phyloP scores from a whole-genome alignment of 352 stramenopile species.

The Phytopythium oedochilum region DNA sequence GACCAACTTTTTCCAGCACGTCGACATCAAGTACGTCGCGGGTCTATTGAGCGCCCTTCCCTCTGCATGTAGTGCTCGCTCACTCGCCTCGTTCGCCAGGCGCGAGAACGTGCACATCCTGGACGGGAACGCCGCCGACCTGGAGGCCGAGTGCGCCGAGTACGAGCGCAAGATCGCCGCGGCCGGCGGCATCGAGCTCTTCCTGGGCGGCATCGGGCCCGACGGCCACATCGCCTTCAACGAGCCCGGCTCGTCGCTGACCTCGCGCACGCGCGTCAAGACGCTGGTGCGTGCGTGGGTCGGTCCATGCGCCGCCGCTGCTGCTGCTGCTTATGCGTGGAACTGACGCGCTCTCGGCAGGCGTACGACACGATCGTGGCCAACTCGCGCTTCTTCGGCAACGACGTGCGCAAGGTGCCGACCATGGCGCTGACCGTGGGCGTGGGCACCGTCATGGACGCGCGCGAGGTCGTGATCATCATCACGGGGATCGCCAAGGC shows the following conservation, averaged over 20 bases:
- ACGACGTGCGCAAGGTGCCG: conserved; percentile 79
- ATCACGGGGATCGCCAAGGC: conserved; percentile 85
- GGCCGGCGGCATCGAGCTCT: conserved; percentile 88
- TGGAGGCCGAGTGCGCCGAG: conserved; percentile 69
- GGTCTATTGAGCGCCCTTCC: background rate
- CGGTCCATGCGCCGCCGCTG: background rate
- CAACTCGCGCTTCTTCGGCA: conserved; percentile 86
- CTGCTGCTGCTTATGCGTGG: background rate
- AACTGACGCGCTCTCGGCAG: conserved; percentile 8
- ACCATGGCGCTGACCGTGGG: conserved; percentile 89
- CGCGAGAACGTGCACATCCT: conserved; percentile 87
- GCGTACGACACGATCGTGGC: conserved; percentile 89
- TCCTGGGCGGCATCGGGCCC: conserved; percentile 90
- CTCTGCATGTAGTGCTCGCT: background rate
- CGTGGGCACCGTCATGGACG: conserved; percentile 86
- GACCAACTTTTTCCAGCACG: conserved; percentile 86
- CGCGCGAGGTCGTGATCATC: conserved; percentile 84
- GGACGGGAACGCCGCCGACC: conserved; percentile 76
- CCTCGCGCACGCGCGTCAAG: conserved; percentile 83
- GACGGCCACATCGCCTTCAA: conserved; percentile 94
- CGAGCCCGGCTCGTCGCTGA: conserved; percentile 81
- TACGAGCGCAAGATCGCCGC: conserved; percentile 84
- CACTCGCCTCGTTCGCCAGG: conserved; percentile 11
- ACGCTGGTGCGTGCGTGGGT: conserved; percentile 40
- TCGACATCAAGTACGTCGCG: conserved; percentile 75